A percentile compares a stretch with the other conserved stretches of the same genome.
These are phyloP conservation scores for Lobulomyces angularis DNA, from an alignment of 192 early-diverging fungal genomes.

Conservation along the genomic window DNA sequence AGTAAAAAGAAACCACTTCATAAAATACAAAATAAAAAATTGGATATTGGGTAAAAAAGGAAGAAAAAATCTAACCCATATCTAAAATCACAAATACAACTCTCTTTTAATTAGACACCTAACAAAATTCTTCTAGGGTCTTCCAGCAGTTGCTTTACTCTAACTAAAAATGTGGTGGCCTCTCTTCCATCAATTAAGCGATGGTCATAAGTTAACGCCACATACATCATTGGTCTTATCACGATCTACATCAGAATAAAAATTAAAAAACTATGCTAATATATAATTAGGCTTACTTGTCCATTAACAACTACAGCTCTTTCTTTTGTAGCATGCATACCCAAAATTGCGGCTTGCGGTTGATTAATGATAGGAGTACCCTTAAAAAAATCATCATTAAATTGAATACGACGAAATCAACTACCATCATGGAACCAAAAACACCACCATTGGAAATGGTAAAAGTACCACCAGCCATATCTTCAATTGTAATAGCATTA, in stretches of 20 bases:
- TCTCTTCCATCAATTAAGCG: slow-evolving; percentile 97
- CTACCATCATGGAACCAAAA: slow-evolving; percentile 91
- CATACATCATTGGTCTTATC: slow-evolving; percentile 91
- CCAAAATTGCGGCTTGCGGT: slow-evolving; percentile 92
- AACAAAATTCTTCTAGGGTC: slow-evolving; percentile 86
- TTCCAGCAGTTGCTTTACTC: slow-evolving; percentile 91
- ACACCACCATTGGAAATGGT: slow-evolving; percentile 99
- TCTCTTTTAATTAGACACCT: slow-evolving; percentile 61
- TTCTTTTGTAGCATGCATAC: slow-evolving; percentile 98
- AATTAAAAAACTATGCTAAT: slow-evolving; percentile 7
- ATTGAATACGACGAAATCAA: no score
- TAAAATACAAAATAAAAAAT: no score
- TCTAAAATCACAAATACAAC: no score
- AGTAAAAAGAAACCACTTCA: no score
- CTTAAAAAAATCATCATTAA: no score
- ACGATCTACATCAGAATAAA: slow-evolving; percentile 35
- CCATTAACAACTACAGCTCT: slow-evolving; percentile 88
- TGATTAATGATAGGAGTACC: slow-evolving; percentile 98
- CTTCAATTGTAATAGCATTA: slow-evolving; percentile 93
- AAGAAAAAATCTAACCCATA: no score
- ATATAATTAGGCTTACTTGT: slow-evolving; percentile 35
- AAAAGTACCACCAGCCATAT: slow-evolving; percentile 96
- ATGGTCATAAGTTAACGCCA: slow-evolving; percentile 97
- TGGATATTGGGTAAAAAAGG: no score
- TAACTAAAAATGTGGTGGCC: slow-evolving; percentile 95